Evolutionary conservation across 306 rosid genomes (phyloP), one percentile per base, ranked within the genome.

Genomic region (Begonia loranthoides): DNA sequence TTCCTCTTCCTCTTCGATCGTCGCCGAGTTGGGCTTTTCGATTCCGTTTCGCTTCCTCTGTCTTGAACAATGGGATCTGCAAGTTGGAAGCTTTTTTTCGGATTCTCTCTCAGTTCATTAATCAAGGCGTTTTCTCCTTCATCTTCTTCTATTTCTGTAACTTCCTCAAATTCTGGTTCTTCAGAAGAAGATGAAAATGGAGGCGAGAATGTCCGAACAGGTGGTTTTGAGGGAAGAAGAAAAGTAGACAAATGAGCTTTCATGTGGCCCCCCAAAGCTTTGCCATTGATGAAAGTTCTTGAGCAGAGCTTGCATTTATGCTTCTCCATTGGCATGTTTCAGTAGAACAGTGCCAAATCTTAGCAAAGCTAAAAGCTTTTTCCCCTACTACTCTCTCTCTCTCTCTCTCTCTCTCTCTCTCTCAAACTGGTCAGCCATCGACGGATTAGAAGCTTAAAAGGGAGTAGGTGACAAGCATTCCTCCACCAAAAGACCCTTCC

Each of bases 401-500:
- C 17, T 53, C 22, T 60, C 51, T 51, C 65, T 60, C 33, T 51
- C 33, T 47, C 21, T 57, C 70, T 66, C 56, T 48, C 45, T 24
- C 46, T 14, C 11, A 36, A 55, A 55, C 57, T 48, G 40, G 69
- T 47, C 66, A 58, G 70, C 65, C 61, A 70, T 15, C 38, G 61
- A 49, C 61, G 61, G 67, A 68, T 68, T 66, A 77, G 78, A 72
- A 75, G 64, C 74, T 57, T 75, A 51, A 72, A 60, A 68, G 81
- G 83, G 81, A 83, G 93, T 88, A 79, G 95, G 87, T 84, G 74
- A 75, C 95, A 77, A 88, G 88, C 88, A 88, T 88, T 84, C 94
- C 77, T 77, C 79, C 80, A 75, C 80, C 89, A 75, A 84, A 77
- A 70, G 74, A 76, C 80, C 64, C 82, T 60, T 79, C 63, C 19